Evolutionary conservation across 2,329 filamentous ascomycete genomes (phyloP), one percentile per base, ranked within the genome.

Genomic region (Elsinoe perseae): DNA sequence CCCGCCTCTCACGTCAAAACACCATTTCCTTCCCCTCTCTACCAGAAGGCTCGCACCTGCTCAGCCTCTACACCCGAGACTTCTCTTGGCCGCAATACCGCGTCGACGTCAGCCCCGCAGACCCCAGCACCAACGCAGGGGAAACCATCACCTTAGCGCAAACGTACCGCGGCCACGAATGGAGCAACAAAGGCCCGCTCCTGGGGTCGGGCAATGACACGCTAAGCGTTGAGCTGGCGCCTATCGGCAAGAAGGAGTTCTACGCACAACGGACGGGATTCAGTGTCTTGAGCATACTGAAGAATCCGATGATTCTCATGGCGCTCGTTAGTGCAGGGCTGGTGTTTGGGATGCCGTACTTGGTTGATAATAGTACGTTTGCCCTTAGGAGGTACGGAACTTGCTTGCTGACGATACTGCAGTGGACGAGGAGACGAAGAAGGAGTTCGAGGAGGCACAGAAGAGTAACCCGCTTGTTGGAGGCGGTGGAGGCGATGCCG

Each of bases 341-440:
- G 62, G 90, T 95, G 61, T 80, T 97, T 65, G 91, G 91, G 62
- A 89, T 97, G 87, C 93, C 93, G 12, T 93, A 96, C 72, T 72
- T 98, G 56, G 84, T 97, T 75, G 91, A 97, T 53, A 96, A 93
- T 69, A 95, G 91, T 96, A 82, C 61, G 89, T 80, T 25, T 30
- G 20, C 23, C 21, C 20, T 27, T 16, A 12, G 18, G 23, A 9
- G 21, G 18, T n/a, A 18, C 14, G 23, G 23, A n/a, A 56, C 36
- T n/a, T 8, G 21, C 16, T 52, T 58, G 61, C 59, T 65, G 56
- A 63, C n/a, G 34, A 14, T 28, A 20, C 2, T 14, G 36, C 65
- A 96, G 91, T 98, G 91, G 93, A 97, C 69, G 89, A 89, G n/a
- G 93, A 98, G 72, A 87, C 89, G 74, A 85, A 85, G 65, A 89